Percentiles rank a stretch among this genome's conserved stretches.
Conservation (phyloP, 2,329 filamentous ascomycete species). For the Annulohypoxylon truncatum region DNA sequence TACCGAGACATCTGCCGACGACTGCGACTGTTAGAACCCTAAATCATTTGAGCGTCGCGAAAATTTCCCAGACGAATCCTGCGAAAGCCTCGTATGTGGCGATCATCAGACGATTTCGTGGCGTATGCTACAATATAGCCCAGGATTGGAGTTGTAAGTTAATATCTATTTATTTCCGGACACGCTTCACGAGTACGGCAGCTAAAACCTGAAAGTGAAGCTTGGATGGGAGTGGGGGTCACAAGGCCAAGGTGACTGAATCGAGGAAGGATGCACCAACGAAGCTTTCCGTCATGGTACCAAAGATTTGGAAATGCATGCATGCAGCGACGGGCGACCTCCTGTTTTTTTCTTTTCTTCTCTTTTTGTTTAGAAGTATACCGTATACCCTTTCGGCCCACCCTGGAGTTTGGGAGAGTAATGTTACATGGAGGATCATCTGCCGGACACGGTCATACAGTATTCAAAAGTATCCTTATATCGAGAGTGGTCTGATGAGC, state of each 20-base stretch:
- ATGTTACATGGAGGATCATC: constrained; percentile 34
- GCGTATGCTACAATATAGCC: constrained; percentile 29
- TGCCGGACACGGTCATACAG: constrained; percentile 28
- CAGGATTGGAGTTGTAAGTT: constrained; percentile 36
- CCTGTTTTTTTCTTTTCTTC: constrained; percentile 16
- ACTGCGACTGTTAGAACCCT: constrained; percentile 16
- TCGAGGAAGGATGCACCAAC: constrained; percentile 37
- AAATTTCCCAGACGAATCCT: constrained; percentile 21
- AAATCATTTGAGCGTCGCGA: constrained; percentile 24
- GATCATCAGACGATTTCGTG: constrained; percentile 39
- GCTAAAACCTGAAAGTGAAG: constrained; percentile 35
- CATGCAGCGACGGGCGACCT: constrained; percentile 19
- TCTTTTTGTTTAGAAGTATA: constrained; percentile 34
- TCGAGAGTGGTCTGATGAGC: constrained; percentile 36
- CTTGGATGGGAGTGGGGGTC: constrained; percentile 39
- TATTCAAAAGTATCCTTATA: constrained; percentile 29
- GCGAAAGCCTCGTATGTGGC: constrained; percentile 24
- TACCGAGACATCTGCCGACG: constrained; percentile 36
- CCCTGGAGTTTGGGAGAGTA: constrained; percentile 22
- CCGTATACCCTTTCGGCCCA: constrained; percentile 35
- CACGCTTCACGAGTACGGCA: constrained; percentile 22
- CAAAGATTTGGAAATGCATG: constrained; percentile 30
- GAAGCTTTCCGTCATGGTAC: constrained; percentile 33
- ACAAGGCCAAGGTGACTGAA: constrained; percentile 33
- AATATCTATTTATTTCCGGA: constrained; percentile 36